phyloP scores from a whole-genome alignment of 2,329 filamentous ascomycete genomes.

The Aspergillus thermomutatus region DNA sequence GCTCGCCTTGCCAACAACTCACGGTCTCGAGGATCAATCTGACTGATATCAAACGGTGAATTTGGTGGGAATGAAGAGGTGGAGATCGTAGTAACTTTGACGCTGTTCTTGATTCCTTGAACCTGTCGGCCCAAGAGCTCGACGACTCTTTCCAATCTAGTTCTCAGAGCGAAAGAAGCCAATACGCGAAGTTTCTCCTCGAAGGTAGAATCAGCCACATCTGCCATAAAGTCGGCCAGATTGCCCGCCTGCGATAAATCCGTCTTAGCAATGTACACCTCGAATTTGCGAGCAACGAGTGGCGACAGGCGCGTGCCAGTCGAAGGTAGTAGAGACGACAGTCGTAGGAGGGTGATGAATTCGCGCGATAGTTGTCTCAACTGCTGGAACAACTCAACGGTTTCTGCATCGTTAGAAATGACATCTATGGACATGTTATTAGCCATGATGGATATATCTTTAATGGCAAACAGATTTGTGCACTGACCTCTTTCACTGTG shows the following conservation, averaged over 20 bases:
- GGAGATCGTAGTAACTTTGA: slow-evolving; percentile 77
- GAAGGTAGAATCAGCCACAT: slow-evolving; percentile 79
- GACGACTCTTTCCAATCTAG: slow-evolving; percentile 75
- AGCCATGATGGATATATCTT: neutral
- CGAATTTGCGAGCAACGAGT: slow-evolving; percentile 78
- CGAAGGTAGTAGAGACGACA: slow-evolving; percentile 79
- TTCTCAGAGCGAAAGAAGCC: slow-evolving; percentile 73
- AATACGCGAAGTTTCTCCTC: slow-evolving; percentile 89
- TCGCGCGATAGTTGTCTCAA: slow-evolving; percentile 84
- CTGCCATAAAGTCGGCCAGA: slow-evolving; percentile 95
- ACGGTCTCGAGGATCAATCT: slow-evolving; percentile 47
- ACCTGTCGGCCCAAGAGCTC: slow-evolving; percentile 82
- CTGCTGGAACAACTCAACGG: slow-evolving; percentile 70
- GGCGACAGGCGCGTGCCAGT: slow-evolving; percentile 70
- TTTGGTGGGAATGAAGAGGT: slow-evolving; percentile 61
- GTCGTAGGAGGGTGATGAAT: slow-evolving; percentile 75
- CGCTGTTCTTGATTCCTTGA: slow-evolving; percentile 76
- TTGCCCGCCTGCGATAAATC: slow-evolving; percentile 76
- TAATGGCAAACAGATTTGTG: neutral
- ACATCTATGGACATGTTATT: slow-evolving; percentile 24
- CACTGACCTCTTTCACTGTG: slow-evolving; percentile 65
- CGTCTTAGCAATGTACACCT: slow-evolving; percentile 81
- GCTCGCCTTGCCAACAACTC: slow-evolving; percentile 42
- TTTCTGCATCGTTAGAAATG: slow-evolving; percentile 56
- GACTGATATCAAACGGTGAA: slow-evolving; percentile 55